Evolutionary conservation across 2,329 filamentous ascomycete species (phyloP), one percentile per base, ranked within the genome.

Genomic region (Stromatinia cepivora): DNA sequence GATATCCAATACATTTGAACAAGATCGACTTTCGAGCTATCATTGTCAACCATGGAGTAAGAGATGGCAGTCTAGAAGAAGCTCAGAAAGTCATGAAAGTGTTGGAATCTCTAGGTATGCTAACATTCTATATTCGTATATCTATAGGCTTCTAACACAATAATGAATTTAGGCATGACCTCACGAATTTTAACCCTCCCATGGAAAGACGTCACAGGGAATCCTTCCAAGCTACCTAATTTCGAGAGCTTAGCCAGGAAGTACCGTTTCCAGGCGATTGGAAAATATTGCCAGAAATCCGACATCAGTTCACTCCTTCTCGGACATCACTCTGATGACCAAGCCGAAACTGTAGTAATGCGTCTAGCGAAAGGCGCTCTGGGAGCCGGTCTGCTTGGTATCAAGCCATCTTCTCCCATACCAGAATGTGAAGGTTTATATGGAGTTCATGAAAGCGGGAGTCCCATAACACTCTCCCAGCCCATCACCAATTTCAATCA

Each of bases 261-360:
- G 31, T 82, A 90, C 46, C 88, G 95, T 20, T 98, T 94, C 79
- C 89, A 87, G 71, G 82, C 84, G 0, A 79, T 98, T 1, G 94
- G 91, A 0, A 77, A 75, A 20, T 83, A 84, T 10, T 93, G 91
- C 77, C 79, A 79, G 22, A 78, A 81, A 1, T 74, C 81, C 8
- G 77, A 81, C 0, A 86, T 91, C 5, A 80, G 79, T 6, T 86
- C 87, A 28, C 78, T 98, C 1, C 85, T 97, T 52, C 82, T 96
- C 39, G 95, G 90, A 5, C 95, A 99, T 77, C 95, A 99, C 78
- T 83, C 86, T 71, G 94, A 97, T 76, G 95, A 99, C 76, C 92
- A 95, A 77, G 91, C 93, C 69, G 95, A 99, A 81, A 97, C 94
- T 0, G 84, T 96, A 5, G 80, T 98, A 62, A 91, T 93, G 88